Evolutionary conservation across 495 filamentous ascomycete genomes (phyloP).

Genomic region (Podospora pseudocomata): DNA sequence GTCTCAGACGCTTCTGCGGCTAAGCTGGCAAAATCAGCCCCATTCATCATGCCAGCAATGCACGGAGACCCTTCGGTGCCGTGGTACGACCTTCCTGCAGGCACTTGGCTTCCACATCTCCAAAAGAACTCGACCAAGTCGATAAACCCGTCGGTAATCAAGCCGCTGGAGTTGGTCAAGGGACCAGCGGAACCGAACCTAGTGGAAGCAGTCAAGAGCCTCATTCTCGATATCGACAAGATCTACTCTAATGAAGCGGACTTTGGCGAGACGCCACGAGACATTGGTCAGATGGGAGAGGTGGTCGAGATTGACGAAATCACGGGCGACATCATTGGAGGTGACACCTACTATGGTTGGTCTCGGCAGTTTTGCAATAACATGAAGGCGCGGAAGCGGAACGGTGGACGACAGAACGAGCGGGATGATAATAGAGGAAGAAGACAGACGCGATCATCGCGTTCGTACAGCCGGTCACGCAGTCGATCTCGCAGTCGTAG

Average conservation of each 20-base stretch:
- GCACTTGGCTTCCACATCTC: conserved; percentile 74
- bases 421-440: conserved; percentile 21
- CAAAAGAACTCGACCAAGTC: conserved; percentile 69
- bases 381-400: conserved; percentile 63
- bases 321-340: conserved; percentile 55
- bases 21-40: conserved; percentile 49
- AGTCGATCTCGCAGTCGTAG: conserved; percentile 32
- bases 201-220: conserved; percentile 60
- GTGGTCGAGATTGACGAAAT: conserved; percentile 56
- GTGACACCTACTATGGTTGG: conserved; percentile 85
- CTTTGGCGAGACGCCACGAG: conserved; percentile 36
- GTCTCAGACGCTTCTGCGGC: conserved; percentile 15
- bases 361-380: conserved; percentile 73
- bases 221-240: conserved; percentile 64
- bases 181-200: conserved; percentile 68
- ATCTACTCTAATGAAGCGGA: conserved; percentile 51
- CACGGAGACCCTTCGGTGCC: conserved; percentile 75
- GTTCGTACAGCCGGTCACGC: conserved; percentile 36
- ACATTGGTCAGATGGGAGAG: conserved; percentile 74
- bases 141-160: conserved; percentile 67
- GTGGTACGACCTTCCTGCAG: conserved; percentile 83
- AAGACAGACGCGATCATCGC: conserved; percentile 30
- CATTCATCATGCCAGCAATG: conserved; percentile 67
- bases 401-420: conserved; percentile 21
- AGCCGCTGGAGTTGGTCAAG: conserved; percentile 67